Base-by-base conservation (phyloP, 139 green algal species). In the Eudorina sp. region DNA sequence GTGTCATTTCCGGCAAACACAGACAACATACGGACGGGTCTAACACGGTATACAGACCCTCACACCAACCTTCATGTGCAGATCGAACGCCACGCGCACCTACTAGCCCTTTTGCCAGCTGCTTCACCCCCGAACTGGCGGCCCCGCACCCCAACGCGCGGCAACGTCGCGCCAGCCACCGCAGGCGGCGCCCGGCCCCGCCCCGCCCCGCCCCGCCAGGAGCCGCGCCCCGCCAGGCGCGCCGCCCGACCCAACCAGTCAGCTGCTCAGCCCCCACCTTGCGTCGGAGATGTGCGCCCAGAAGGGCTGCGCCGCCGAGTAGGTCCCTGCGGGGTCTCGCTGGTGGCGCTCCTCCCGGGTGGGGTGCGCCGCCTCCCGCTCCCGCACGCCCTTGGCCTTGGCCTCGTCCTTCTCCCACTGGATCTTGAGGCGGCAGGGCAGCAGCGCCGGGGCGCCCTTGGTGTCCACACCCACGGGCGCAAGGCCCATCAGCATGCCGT, bases 371-470 rank as follows among this genome's bases (percentile, higher is more conserved):
- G 40, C 60, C 73, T 94, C 91, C 8, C 66, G 76, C 6, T 88
- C 72, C 31, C 85, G 89, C 3, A 80, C 76, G 38, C 92, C 48
- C 46, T 86, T 79, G 31, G 82, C 46, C 27, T 45, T 64, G 14
- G 4, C 53, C 9, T 60, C 81, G 76, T 93, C 89, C 29, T 85
- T 90, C 40, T 91, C 81, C 66, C 68, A 92, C 7, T 60, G 66
- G 66, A 95, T 31, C 53, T 86, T 76, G 29, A 97, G 82, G 23
- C 94, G 90, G 66, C 86, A 93, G 4, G 87, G 83, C 14, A 94
- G 92, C 80, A 96, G 90, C 11, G 96, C 86, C 5, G 96, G 96
- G 41, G 96, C 94, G 45, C 95, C 95, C 75, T 91, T 89, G 48
- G 94, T 78, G 60, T 94, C 89, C 19, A 90, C 91, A 23, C 84